These are phyloP conservation scores for Euclidium syriacum DNA, from an alignment of 345 rosid species.

Conservation along the genomic window DNA sequence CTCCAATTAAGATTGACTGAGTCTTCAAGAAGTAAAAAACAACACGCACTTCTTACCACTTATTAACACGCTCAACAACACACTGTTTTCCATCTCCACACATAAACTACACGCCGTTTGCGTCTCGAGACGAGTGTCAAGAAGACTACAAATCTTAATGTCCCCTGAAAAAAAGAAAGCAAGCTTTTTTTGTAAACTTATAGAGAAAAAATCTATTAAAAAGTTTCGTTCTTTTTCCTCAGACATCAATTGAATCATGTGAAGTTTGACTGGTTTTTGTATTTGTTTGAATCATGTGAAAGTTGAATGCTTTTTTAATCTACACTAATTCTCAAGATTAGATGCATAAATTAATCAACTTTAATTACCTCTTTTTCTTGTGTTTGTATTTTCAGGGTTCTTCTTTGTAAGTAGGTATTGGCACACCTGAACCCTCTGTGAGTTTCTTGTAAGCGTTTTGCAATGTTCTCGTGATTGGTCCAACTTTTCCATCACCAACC, in stretches of 20 bases:
- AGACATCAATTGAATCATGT: conserved; percentile 8
- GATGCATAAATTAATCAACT: not conserved
- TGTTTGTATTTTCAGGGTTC: conserved; percentile 2
- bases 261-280: not conserved
- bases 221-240: not conserved
- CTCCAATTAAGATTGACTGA: not conserved
- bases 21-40: not conserved
- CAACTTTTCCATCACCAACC: conserved; percentile 70
- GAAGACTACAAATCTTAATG: not conserved
- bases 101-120: conserved; percentile 4
- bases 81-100: not conserved
- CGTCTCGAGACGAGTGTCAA: not conserved
- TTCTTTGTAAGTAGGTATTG: conserved; percentile 49
- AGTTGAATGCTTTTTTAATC: not conserved
- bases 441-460: conserved; percentile 61
- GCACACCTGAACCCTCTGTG: conserved; percentile 61
- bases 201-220: no score
- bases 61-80: not conserved
- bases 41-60: not conserved
- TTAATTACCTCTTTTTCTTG: not conserved
- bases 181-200: no score
- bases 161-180: not conserved
- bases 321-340: not conserved
- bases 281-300: not conserved
- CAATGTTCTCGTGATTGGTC: conserved; percentile 52